Evolutionary conservation across 768 basidiomycete species (phyloP), one percentile per base, ranked within the genome.

Genomic region (Termitomyces sp.): DNA sequence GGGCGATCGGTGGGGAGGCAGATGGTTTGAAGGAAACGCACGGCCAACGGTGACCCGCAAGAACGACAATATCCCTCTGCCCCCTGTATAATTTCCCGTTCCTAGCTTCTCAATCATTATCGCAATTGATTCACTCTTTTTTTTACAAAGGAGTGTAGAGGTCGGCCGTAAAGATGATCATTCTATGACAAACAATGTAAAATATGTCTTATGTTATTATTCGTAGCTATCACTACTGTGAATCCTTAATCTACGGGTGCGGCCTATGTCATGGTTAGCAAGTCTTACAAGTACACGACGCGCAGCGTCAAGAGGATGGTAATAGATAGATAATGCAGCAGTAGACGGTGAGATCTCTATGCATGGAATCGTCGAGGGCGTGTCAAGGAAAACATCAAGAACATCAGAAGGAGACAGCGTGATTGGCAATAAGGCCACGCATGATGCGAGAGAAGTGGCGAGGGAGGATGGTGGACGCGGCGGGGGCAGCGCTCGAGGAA

Each of bases 401-500:
- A 27, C 20, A 2, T 44, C 37, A 59, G 12, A 42, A 61, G 37
- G 57, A 56, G 31, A 42, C 49, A 4, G 26, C 47, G 20, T 34
- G 58, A 22, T 60, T 53, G 16, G 62, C 59, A 22, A 65, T 58
- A 31, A 69, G 62, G 3, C 64, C 61, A 41, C 69, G 65, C 70
- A 72, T 72, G 26, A 72, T 60, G 12, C 69, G 70, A 34, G 67
- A 68, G 50, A 70, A 43, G 44, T 67, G 67, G 18, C 68, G 67
- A 1, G 68, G 71, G 14, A 59, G 64, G 32, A 62, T 44, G 36
- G 56, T 54, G 26, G 56, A 29, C 14, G 60, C 61, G 26, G 56
- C 52, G 2, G 26, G 36, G 4, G 53, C 48, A 20, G 55, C 54
- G 8, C 27, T 56, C 5, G 49, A 48, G 6, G 64, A 61, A 29